Percentiles rank a stretch among this genome's conserved stretches.
These are phyloP conservation scores for Vinca minor DNA, from an alignment of 257 asterid species.

Conservation along the genomic window DNA sequence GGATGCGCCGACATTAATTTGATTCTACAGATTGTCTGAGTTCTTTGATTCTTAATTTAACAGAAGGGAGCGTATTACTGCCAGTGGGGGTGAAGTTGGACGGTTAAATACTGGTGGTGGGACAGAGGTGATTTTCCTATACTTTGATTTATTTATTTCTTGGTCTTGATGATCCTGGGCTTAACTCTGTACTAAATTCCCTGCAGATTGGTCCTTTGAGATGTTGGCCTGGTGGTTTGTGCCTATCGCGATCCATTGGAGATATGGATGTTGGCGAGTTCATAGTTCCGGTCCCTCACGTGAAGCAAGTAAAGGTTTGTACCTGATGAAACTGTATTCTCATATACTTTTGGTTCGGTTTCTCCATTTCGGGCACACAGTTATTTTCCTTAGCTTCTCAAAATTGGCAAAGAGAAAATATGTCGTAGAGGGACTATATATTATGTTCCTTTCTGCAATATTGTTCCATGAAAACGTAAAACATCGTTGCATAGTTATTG, in stretches of 20 bases:
- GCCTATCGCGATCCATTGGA: slow-evolving; percentile 95
- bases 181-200: slow-evolving; percentile 13
- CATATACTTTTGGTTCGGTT: neutral
- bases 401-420: no score
- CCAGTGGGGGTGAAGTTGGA: slow-evolving; percentile 96
- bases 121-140: slow-evolving; percentile 55
- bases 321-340: slow-evolving; percentile 1
- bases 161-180: slow-evolving; percentile 2
- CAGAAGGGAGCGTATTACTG: slow-evolving; percentile 88
- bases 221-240: slow-evolving; percentile 99
- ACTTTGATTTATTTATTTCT: neutral
- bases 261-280: slow-evolving; percentile 98
- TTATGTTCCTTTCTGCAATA: neutral
- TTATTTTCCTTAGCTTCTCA: no score
- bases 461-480: slow-evolving; percentile 2
- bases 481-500: neutral
- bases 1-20: neutral
- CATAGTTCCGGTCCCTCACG: slow-evolving; percentile 93
- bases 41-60: slow-evolving; percentile 20
- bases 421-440: no score
- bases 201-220: slow-evolving; percentile 91
- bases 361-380: no score
- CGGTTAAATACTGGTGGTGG: slow-evolving; percentile 98
- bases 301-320: slow-evolving; percentile 97
- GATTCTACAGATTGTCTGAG: slow-evolving; percentile 12